Evolutionary conservation across 345 rosid species (phyloP).

Genomic region (Aethionema arabicum): DNA sequence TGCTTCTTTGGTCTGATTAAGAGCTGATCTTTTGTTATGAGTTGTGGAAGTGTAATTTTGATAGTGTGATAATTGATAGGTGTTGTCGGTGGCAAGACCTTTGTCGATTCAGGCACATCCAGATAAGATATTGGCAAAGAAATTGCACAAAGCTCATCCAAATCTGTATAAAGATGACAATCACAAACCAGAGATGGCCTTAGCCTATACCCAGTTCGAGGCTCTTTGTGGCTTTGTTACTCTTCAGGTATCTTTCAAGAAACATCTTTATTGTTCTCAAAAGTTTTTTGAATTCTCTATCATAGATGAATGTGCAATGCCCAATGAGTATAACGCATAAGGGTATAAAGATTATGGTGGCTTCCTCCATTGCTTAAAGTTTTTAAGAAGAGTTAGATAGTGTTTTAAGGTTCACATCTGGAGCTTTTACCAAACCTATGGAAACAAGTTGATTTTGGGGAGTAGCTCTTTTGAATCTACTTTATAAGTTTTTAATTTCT

Average conservation of each 20-base stretch:
- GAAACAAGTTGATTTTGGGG: not conserved
- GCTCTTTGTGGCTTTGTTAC: conserved; percentile 89
- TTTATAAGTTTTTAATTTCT: not conserved
- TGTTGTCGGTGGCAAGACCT: conserved; percentile 88
- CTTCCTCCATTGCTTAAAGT: not conserved
- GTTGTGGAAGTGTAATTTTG: conserved; percentile 10
- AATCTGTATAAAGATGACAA: conserved; percentile 78
- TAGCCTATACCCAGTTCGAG: conserved; percentile 88
- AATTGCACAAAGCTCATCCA: conserved; percentile 73
- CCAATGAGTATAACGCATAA: conserved; percentile 20
- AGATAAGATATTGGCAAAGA: conserved; percentile 73
- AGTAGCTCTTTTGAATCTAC: not conserved
- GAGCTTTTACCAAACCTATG: not conserved
- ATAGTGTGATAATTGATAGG: conserved; percentile 38
- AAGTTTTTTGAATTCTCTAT: not conserved
- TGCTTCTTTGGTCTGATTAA: not conserved
- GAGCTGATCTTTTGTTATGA: conserved; percentile 1
- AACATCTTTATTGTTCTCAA: not conserved
- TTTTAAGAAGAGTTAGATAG: too few species aligned
- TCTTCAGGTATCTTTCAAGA: conserved; percentile 50
- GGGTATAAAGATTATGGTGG: conserved; percentile 1
- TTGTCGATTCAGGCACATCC: conserved; percentile 98
- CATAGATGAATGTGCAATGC: conserved; percentile 15
- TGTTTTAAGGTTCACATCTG: too few species aligned
- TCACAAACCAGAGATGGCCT: conserved; percentile 99